Conservation (phyloP, 2,329 filamentous ascomycete genomes). For the Colletotrichum phormii region DNA sequence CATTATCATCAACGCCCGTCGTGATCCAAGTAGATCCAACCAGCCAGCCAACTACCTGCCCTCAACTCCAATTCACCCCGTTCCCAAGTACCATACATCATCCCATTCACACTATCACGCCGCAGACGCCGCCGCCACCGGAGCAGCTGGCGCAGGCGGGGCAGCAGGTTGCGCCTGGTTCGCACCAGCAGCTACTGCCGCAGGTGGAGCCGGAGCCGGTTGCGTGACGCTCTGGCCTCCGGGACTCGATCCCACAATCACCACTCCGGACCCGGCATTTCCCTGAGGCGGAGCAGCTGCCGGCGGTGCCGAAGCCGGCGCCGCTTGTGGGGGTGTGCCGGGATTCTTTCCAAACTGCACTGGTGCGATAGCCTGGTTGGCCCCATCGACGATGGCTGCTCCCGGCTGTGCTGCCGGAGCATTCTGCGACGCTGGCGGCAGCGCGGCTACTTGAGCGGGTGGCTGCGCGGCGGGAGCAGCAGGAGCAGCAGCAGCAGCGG, state of each 20-base stretch:
- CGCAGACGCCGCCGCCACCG: neutral
- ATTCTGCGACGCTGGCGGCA: neutral
- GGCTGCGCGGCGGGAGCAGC: neutral
- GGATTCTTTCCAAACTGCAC: neutral
- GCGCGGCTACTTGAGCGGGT: too few species aligned
- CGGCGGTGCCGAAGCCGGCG: too few species aligned
- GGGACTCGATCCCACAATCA: slow-evolving; percentile 19
- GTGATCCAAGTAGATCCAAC: neutral
- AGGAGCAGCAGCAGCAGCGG: neutral
- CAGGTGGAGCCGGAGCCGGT: slow-evolving; percentile 5
- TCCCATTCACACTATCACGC: neutral
- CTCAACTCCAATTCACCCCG: neutral
- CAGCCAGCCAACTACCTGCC: neutral
- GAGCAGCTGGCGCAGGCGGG: neutral
- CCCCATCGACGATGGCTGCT: slow-evolving; percentile 6
- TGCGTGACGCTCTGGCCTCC: slow-evolving; percentile 12
- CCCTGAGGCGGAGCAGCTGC: neutral
- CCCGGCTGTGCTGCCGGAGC: slow-evolving; percentile 8
- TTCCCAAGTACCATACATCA: neutral
- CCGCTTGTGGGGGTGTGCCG: neutral
- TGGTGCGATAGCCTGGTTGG: slow-evolving; percentile 4
- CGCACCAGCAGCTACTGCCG: neutral
- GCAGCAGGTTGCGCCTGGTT: neutral
- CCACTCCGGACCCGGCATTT: slow-evolving; percentile 11
- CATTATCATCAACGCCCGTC: neutral